Percentiles rank a stretch among this genome's conserved stretches.
These are phyloP conservation scores for Neoascochyta sp. DNA, from an alignment of 2,329 filamentous ascomycete species.

Conservation along the genomic window DNA sequence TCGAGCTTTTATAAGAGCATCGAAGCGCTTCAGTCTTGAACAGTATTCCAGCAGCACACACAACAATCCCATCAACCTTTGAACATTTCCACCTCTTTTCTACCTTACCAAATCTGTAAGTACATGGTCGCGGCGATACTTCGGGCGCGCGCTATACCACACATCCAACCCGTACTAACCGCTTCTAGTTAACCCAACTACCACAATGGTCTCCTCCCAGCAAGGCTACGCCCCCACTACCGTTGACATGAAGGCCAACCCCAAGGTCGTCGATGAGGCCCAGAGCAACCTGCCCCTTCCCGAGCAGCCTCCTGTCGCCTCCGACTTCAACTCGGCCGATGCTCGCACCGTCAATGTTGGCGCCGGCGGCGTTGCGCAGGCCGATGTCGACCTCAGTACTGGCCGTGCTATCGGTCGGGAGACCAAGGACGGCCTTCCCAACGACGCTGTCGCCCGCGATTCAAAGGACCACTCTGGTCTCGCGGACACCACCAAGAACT, in stretches of 20 bases:
- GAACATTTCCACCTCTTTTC: too few relatives aligned
- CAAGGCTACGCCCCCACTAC: slow-evolving; percentile 21
- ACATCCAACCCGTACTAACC: too few relatives aligned
- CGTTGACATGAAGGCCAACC: slow-evolving; percentile 26
- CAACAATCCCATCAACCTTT: too few relatives aligned
- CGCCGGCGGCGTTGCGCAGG: slow-evolving; percentile 52
- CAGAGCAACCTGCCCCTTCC: slow-evolving; percentile 74
- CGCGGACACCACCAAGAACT: slow-evolving; percentile 44
- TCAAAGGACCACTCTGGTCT: slow-evolving; percentile 42
- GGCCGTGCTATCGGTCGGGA: slow-evolving; percentile 57
- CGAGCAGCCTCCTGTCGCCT: slow-evolving; percentile 70
- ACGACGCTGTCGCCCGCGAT: slow-evolving; percentile 56
- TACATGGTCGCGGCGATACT: too few relatives aligned
- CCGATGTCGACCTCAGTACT: slow-evolving; percentile 48
- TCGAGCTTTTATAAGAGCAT: too few relatives aligned
- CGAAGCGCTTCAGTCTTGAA: too few relatives aligned
- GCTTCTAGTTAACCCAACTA: too few relatives aligned
- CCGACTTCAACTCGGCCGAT: slow-evolving; percentile 74
- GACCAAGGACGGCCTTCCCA: slow-evolving; percentile 58
- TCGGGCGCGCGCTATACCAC: too few relatives aligned
- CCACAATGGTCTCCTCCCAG: slow-evolving; percentile 23
- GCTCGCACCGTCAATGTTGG: slow-evolving; percentile 66
- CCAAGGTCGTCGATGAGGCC: slow-evolving; percentile 61
- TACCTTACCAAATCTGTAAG: too few relatives aligned
- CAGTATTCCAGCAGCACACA: too few relatives aligned